These are phyloP conservation scores for Starmerella vaccinii DNA, from an alignment of 805 yeast genomes.

Conservation along the genomic window DNA sequence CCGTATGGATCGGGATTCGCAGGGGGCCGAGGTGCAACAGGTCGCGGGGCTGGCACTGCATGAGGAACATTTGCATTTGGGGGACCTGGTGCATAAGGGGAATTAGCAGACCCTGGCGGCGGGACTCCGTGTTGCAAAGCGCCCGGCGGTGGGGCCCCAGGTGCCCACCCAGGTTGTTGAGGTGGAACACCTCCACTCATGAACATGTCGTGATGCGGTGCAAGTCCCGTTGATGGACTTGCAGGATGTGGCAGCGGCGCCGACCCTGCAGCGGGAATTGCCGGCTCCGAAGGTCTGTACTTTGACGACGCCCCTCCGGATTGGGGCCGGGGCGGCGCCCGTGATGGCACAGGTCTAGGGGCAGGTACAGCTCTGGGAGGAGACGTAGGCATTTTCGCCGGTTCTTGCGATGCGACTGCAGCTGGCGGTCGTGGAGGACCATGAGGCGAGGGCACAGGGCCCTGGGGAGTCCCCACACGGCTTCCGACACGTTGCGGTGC, in stretches of 20 bases:
- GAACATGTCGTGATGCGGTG: background rate
- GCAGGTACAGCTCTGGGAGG: background rate
- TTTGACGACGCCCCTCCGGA: background rate
- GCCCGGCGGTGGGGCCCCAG: background rate
- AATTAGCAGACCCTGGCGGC: too few species aligned
- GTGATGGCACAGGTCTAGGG: conserved; percentile 4
- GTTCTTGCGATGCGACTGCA: too few species aligned
- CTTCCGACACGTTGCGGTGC: conserved; percentile 15
- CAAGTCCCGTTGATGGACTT: background rate
- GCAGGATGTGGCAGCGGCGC: background rate
- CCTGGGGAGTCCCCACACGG: conserved; percentile 8
- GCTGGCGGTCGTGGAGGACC: too few species aligned
- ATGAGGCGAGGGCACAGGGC: background rate
- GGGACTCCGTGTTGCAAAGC: background rate
- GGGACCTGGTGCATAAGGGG: background rate
- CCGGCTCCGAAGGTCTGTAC: conserved; percentile 4
- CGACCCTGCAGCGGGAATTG: background rate
- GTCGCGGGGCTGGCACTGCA: background rate
- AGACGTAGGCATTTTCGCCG: conserved; percentile 3
- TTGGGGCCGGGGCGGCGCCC: background rate
- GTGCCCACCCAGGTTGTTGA: background rate
- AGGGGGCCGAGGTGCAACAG: background rate
- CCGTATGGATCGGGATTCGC: conserved; percentile 24
- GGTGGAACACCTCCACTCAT: background rate
- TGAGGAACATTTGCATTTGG: background rate